Evolutionary conservation across 371 early-diverging fungal species (phyloP), one percentile per base, ranked within the genome.

Genomic region (Circinella umbellata): DNA sequence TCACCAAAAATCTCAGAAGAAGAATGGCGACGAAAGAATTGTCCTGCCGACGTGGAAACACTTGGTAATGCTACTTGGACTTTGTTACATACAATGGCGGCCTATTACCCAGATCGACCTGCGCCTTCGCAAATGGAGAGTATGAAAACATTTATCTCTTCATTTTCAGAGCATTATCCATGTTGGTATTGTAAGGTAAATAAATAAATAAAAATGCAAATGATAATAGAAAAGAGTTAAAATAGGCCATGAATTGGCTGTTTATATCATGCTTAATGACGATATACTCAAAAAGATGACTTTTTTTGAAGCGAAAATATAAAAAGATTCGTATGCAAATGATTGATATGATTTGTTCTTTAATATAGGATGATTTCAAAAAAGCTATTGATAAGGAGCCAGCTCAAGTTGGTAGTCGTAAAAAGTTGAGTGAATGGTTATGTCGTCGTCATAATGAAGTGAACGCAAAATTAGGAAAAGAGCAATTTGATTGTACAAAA

Each of bases 361-460:
- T 7, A 27, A 54, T 42, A 54, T 73, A 84, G 84, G 81, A 89
- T 42, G 97, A 97, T 76, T 80, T 98, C 72, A 90, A 89, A 49
- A 77, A 87, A 36, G 89, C 89, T 46, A 88, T 96, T 75, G 78
- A 76, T 35, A 76, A 76, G 39, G 80, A 93, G 67, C 98, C 98
- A n/a, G 99, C 99, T 14, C 78, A 88, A 53, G 94, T 97, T 0
- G 86, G 81, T 9, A 88, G 88, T 34, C 90, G 94, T 49, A 73
- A 79, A 59, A 89, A 85, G 15, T 85, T 99, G 62, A 85, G 87
- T 48, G 81, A 86, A 76, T 99, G 99, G 98, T 74, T 99, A 63
- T 99, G 99, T 81, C 85, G 91, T 57, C 87, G 95, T 64, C 99
- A 99, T 81, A 99, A 99, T 81, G 90, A 95, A 75, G 99, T 99